Percentiles rank a stretch among this genome's conserved stretches.
Conservation (phyloP, 352 stramenopile species). For the Blastocystis sp. region DNA sequence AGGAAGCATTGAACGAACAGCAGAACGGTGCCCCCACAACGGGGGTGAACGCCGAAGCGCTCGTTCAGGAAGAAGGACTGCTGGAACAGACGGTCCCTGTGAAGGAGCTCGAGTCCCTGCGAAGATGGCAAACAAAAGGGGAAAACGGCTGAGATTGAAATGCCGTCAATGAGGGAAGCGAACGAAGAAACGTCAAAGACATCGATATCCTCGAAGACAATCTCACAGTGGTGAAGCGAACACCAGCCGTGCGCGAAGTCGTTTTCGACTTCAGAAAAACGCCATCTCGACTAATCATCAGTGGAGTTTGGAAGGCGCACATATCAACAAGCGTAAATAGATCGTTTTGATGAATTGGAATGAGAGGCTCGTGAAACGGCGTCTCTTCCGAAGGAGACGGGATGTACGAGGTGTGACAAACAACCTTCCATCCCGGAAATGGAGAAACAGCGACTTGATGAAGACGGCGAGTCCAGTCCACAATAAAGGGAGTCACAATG, state of each 20-base stretch:
- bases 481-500: background rate
- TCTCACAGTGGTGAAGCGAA: background rate
- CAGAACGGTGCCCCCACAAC: background rate
- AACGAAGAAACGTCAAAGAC: background rate
- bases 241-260: background rate
- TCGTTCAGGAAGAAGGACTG: background rate
- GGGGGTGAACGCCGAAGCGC: background rate
- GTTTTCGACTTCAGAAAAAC: background rate
- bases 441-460: background rate
- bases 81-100: background rate
- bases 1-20: background rate
- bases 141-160: background rate
- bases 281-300: background rate
- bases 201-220: background rate
- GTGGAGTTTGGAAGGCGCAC: background rate
- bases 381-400: background rate
- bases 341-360: background rate
- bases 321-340: background rate
- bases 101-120: background rate
- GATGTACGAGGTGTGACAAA: background rate
- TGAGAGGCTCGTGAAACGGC: background rate
- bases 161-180: background rate
- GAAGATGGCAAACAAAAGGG: background rate
- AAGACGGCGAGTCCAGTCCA: background rate
- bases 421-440: background rate